Base-by-base conservation (phyloP, 2,329 filamentous ascomycete species). In the Exophiala lecanii-corni region DNA sequence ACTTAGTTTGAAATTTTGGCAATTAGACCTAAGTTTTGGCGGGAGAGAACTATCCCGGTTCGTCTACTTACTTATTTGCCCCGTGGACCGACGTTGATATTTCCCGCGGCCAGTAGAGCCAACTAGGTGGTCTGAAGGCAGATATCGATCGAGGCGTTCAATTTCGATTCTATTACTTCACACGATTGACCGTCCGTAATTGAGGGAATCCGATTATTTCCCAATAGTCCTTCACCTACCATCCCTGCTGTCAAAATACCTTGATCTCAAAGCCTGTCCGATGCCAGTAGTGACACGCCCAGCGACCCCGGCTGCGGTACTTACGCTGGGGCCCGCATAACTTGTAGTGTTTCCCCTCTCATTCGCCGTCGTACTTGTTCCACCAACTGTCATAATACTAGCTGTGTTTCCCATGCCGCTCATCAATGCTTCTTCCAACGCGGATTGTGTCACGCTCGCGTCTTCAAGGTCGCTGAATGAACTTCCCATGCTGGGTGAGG, bases 401-500 rank as follows among this genome's bases (percentile, higher is more conserved):
- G 54, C 53, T 1, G 54, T 56, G 51, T 77, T 72, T 41, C 79
- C 74, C 68, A 82, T 79, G 42, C 80, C 78, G 54, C 76, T 81
- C 51, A 81, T 61, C 31, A 82, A 62, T 4, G 78, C 79, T 53
- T 82, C 79, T 55, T 82, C 79, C 18, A 83, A 63, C 2, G 79
- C 79, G 10, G 76, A 80, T 55, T 81, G 77, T 39, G 79, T 81
- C 16, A 83, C 75, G 48, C 78, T 79, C 5, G 78, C 71, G 75
- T 77, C 76, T 57, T 82, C 79, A 25, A 83, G 64, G 59, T 82
- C 79, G 52, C 76, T 81, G 54, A 82, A 82, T 43, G 77, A 81
- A 49, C 78, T 81, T 0, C 79, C 79, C 74, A 80, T 80, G 49
- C 75, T 79, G 2, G 75, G 75, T 7, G 73, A 75, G 9, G 74